These are phyloP conservation scores for Russula griseocarnosa DNA, from an alignment of 768 basidiomycete species.

Conservation along the genomic window DNA sequence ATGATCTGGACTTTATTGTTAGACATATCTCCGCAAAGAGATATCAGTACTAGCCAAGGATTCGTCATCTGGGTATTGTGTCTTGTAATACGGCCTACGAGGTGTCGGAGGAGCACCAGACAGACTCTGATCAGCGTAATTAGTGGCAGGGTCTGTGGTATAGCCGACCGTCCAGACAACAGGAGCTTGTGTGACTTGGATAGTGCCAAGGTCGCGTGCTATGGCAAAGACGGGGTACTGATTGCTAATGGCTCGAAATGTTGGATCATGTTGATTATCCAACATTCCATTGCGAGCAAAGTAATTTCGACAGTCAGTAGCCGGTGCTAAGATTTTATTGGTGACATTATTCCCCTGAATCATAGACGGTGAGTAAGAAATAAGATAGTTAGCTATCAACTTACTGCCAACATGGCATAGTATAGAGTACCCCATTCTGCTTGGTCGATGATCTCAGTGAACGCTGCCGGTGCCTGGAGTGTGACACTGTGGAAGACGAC, in stretches of 20 bases:
- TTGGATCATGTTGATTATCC: constrained; percentile 13
- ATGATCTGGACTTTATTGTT: constrained; percentile 37
- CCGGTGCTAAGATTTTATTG: constrained; percentile 22
- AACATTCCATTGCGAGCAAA: constrained; percentile 28
- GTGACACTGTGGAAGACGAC: constrained; percentile 22
- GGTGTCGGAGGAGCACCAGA: constrained; percentile 39
- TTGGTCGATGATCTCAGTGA: constrained; percentile 24
- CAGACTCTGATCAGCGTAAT: constrained; percentile 35
- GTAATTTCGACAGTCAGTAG: constrained; percentile 17
- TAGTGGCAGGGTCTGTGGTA: constrained; percentile 31
- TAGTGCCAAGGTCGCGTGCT: constrained; percentile 32
- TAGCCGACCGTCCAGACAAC: constrained; percentile 34
- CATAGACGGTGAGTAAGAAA: neutral
- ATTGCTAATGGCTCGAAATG: constrained; percentile 22
- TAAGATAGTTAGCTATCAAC: neutral
- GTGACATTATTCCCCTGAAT: constrained; percentile 23
- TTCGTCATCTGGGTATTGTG: constrained; percentile 35
- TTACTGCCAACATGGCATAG: constrained; percentile 26
- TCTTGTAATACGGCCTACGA: constrained; percentile 43
- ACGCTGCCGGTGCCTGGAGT: constrained; percentile 11
- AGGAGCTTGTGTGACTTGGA: constrained; percentile 26
- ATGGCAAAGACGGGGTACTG: constrained; percentile 31
- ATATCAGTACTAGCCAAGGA: constrained; percentile 24
- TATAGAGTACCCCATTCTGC: constrained; percentile 28
- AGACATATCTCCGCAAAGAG: neutral